Evolutionary conservation across 495 filamentous ascomycete species (phyloP).

Genomic region (Extremus antarcticus): DNA sequence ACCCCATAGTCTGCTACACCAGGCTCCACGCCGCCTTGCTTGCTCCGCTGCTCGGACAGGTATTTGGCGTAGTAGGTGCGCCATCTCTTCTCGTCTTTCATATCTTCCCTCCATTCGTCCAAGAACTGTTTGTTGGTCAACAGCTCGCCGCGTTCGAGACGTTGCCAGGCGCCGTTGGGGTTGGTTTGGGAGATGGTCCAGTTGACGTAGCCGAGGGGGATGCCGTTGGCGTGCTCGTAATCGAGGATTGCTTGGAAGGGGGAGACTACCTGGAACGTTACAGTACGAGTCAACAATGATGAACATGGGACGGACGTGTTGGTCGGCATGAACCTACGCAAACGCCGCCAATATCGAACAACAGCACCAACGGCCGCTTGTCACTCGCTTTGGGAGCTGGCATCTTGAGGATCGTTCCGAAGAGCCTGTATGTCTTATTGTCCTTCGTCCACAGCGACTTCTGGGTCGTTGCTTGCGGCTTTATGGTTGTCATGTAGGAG

Average conservation of each 20-base stretch:
- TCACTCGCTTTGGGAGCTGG: not conserved
- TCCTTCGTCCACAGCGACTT: conserved; percentile 6
- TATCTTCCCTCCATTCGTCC: conserved; percentile 59
- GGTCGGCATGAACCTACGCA: too few species aligned
- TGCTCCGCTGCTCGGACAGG: conserved; percentile 16
- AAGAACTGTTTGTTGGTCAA: conserved; percentile 57
- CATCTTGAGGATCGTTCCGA: conserved; percentile 15
- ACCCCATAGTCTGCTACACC: conserved; percentile 25
- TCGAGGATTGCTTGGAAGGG: conserved; percentile 87
- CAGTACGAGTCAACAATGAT: not conserved
- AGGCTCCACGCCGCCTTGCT: conserved; percentile 27
- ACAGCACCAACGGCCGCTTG: conserved; percentile 57
- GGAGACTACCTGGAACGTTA: conserved; percentile 61
- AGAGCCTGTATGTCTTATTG: conserved; percentile 15
- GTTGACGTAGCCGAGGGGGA: conserved; percentile 85
- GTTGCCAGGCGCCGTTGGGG: conserved; percentile 82
- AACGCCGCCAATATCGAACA: conserved; percentile 96
- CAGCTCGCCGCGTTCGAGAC: conserved; percentile 39
- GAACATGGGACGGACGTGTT: too few species aligned
- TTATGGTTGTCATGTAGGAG: too few species aligned
- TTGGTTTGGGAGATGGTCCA: conserved; percentile 67
- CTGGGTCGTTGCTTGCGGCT: not conserved
- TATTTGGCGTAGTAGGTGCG: conserved; percentile 40
- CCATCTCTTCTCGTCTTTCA: conserved; percentile 59
- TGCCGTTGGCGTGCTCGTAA: conserved; percentile 63